A percentile compares a stretch with the other conserved stretches of the same genome.
phyloP scores from a whole-genome alignment of 106 monocot species.

The Alisma plantagoaquatica region DNA sequence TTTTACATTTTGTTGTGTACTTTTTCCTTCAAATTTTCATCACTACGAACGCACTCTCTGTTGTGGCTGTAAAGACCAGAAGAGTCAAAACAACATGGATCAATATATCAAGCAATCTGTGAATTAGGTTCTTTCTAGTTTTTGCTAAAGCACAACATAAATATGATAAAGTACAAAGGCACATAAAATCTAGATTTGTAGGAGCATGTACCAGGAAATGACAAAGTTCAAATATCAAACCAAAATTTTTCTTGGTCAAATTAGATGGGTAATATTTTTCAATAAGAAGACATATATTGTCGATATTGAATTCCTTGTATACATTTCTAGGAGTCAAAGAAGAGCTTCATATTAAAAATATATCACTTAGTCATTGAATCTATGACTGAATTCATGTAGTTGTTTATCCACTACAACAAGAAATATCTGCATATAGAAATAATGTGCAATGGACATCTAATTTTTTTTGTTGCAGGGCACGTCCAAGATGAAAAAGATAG shows the following conservation, averaged over 20 bases:
- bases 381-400: constrained; percentile 3
- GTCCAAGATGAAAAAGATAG: not conserved
- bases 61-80: not conserved
- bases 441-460: not conserved
- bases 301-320: not conserved
- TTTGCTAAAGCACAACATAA: not conserved
- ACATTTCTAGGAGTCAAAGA: not conserved
- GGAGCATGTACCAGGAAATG: not conserved
- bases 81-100: not conserved
- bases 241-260: not conserved
- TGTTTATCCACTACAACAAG: not conserved
- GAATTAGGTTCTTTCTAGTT: not conserved
- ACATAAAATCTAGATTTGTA: not conserved
- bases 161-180: not conserved
- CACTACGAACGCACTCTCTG: not conserved
- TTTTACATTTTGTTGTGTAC: not conserved
- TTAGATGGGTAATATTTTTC: not conserved
- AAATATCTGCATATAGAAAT: not conserved
- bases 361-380: not conserved
- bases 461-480: not conserved
- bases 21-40: not conserved
- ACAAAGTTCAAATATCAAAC: not conserved
- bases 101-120: not conserved
- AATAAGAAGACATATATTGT: constrained; percentile 1
- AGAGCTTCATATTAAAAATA: not conserved